Percentiles rank a stretch among this genome's conserved stretches.
Conservation (phyloP, 2,329 filamentous ascomycete genomes). For the Penicillium sp. region DNA sequence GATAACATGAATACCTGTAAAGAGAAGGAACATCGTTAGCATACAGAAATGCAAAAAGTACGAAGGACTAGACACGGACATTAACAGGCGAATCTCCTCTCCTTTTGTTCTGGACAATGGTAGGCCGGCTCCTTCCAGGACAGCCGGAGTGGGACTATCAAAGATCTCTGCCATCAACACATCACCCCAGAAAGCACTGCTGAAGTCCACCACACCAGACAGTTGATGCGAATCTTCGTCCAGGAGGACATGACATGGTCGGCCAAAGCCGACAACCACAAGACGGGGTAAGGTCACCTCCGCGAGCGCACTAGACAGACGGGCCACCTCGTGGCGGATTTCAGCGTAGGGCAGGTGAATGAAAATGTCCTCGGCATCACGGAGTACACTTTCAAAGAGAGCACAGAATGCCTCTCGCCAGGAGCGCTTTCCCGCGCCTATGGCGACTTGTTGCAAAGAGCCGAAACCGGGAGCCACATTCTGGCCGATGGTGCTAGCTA, state of each 20-base stretch:
- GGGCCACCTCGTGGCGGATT: constrained; percentile 52
- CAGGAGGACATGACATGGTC: constrained; percentile 53
- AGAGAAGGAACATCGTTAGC: not conserved
- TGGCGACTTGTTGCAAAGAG: constrained; percentile 48
- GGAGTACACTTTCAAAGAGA: constrained; percentile 55
- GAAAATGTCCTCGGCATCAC: constrained; percentile 60
- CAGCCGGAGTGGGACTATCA: constrained; percentile 35
- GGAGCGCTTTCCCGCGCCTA: constrained; percentile 46
- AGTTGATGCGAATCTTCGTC: constrained; percentile 50
- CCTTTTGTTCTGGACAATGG: constrained; percentile 21
- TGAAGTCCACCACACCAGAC: constrained; percentile 54
- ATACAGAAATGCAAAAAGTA: not conserved
- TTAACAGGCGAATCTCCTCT: constrained; percentile 32
- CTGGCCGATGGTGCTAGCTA: constrained; percentile 45
- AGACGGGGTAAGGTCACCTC: constrained; percentile 53
- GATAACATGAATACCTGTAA: constrained; percentile 42
- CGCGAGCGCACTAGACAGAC: constrained; percentile 49
- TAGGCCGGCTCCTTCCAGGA: constrained; percentile 38
- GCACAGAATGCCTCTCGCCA: constrained; percentile 56
- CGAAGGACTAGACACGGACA: constrained; percentile 23
- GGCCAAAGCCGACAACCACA: constrained; percentile 52
- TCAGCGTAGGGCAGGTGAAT: constrained; percentile 58
- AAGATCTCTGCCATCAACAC: constrained; percentile 55
- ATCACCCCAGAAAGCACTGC: constrained; percentile 59
- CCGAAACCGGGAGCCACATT: constrained; percentile 54